Percentiles rank a stretch among this genome's conserved stretches.
These are phyloP conservation scores for Artemisia tridentata DNA, from an alignment of 129 eudicot species.

Conservation along the genomic window DNA sequence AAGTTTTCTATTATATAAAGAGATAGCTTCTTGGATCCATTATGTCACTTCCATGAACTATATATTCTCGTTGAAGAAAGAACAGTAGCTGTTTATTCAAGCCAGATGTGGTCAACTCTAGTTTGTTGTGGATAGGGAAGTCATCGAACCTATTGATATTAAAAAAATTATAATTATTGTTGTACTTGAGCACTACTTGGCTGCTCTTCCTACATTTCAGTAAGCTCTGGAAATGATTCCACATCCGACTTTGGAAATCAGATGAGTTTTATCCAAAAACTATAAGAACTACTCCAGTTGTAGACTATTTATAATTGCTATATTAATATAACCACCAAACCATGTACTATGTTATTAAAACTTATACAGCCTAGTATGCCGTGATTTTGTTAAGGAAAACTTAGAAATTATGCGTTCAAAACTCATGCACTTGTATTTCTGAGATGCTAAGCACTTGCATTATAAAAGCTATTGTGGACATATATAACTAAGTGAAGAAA, in stretches of 20 bases:
- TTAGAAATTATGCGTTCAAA: neutral
- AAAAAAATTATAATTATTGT: too few species aligned
- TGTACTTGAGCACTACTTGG: too few species aligned
- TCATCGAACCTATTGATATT: neutral
- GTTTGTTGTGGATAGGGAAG: too few species aligned
- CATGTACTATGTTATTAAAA: slow-evolving; percentile 5
- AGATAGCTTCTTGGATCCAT: too few species aligned
- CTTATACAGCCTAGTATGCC: slow-evolving; percentile 5
- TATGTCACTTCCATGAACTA: too few species aligned
- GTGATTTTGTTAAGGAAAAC: neutral
- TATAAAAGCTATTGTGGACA: neutral
- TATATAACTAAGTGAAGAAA: slow-evolving; percentile 6
- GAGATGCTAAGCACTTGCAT: neutral
- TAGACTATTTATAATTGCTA: slow-evolving; percentile 13
- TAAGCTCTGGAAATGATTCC: too few species aligned
- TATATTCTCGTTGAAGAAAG: too few species aligned
- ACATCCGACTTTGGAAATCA: too few species aligned
- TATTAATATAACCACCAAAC: neutral
- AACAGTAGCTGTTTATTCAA: too few species aligned
- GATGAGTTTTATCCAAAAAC: neutral
- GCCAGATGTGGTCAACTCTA: too few species aligned
- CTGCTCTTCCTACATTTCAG: too few species aligned
- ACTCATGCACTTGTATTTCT: neutral
- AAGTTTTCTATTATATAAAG: too few species aligned
- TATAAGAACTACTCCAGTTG: neutral